Conservation (phyloP, 75 land plant genomes). For the Isoetes taiwanensis region DNA sequence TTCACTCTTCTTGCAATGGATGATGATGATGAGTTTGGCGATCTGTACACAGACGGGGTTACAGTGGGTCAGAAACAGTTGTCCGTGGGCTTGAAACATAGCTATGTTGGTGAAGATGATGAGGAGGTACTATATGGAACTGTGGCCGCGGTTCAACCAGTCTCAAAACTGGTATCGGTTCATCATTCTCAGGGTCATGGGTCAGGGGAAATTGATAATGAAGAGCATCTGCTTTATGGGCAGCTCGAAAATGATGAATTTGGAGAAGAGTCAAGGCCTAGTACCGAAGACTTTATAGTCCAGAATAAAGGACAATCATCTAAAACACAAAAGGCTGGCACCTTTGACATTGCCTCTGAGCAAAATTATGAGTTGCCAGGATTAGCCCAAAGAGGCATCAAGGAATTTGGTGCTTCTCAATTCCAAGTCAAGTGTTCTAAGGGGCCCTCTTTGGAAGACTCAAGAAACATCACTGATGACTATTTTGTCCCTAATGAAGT, state of each 20-base stretch:
- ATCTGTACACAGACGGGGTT: conserved; percentile 18
- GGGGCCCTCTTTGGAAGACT: no score
- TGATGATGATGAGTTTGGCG: conserved; percentile 20
- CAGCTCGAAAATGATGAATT: conserved; percentile 12
- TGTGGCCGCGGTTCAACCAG: background rate
- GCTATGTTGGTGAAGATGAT: conserved; percentile 19
- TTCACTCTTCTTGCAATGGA: no score
- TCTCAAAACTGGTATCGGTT: background rate
- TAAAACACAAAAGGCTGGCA: no score
- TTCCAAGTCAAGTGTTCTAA: no score
- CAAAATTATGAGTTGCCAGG: no score
- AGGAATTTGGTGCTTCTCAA: no score
- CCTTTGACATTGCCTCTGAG: no score
- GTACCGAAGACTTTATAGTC: no score
- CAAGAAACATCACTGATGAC: no score
- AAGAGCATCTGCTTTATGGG: conserved; percentile 15
- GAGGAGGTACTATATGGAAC: conserved; percentile 29
- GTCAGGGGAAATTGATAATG: conserved; percentile 11
- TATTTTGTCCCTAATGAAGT: no score
- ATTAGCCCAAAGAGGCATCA: no score
- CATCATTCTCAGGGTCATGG: background rate
- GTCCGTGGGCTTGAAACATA: background rate
- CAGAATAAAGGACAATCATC: no score
- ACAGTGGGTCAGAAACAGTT: conserved; percentile 4
- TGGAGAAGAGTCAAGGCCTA: conserved; percentile 6